Evolutionary conservation across 345 rosid species (phyloP).

Genomic region (Rhodomyrtus tomentosa): DNA sequence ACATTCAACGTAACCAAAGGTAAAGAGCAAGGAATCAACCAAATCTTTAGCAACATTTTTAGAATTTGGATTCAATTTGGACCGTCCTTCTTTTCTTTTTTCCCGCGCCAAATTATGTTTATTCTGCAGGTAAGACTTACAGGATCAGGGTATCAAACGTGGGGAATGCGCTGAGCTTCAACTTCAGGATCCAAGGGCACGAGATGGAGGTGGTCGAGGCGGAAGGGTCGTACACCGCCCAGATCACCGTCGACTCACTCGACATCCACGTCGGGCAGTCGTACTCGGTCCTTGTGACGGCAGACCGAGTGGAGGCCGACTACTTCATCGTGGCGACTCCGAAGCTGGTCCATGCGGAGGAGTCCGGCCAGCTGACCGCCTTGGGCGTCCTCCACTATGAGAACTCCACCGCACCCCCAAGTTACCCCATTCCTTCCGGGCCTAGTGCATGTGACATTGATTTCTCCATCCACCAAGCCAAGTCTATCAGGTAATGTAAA

Average conservation of each 20-base stretch:
- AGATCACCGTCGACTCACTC: constrained; percentile 15
- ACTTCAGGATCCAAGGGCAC: constrained; percentile 32
- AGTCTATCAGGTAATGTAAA: constrained; percentile 17
- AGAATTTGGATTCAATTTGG: not conserved
- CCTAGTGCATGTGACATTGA: constrained; percentile 24
- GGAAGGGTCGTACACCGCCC: constrained; percentile 32
- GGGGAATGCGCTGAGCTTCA: constrained; percentile 15
- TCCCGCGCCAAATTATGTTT: not conserved
- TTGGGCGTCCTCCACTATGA: constrained; percentile 26
- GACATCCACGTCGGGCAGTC: constrained; percentile 37
- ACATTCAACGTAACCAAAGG: constrained; percentile 36
- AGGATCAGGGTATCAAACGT: constrained; percentile 29
- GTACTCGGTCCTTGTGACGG: constrained; percentile 28
- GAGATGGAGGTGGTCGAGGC: constrained; percentile 30
- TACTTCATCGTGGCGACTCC: constrained; percentile 25
- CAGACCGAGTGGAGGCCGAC: constrained; percentile 17
- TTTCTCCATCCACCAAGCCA: constrained; percentile 29
- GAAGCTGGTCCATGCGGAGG: constrained; percentile 1
- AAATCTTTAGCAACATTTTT: not conserved
- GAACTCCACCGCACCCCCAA: constrained; percentile 5
- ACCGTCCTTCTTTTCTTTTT: not conserved
- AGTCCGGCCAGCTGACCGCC: constrained; percentile 1
- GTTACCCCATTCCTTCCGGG: constrained; percentile 22
- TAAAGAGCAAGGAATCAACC: not conserved
- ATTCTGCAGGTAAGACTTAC: constrained; percentile 17